Evolutionary conservation across 495 filamentous ascomycete genomes (phyloP).

Genomic region (Penicillium canariense): DNA sequence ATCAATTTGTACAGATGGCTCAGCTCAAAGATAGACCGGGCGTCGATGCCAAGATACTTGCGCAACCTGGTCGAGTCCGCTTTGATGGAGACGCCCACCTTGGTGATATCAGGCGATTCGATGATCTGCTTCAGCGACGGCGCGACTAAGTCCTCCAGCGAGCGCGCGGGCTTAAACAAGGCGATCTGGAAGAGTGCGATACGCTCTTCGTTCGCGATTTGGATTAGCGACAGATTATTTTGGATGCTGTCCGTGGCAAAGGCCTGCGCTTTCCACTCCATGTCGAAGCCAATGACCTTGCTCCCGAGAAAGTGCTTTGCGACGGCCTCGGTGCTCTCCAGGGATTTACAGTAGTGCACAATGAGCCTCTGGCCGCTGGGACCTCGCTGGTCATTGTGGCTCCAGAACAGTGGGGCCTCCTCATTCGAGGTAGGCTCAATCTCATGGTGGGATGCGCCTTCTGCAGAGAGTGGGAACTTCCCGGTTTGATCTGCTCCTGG

Average conservation of each 20-base stretch:
- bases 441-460: neutral
- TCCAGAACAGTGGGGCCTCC: slow-evolving; percentile 55
- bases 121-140: slow-evolving; percentile 68
- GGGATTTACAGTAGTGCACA: slow-evolving; percentile 74
- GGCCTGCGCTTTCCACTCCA: slow-evolving; percentile 73
- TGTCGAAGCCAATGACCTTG: slow-evolving; percentile 74
- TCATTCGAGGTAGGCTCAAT: neutral
- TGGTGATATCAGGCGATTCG: slow-evolving; percentile 66
- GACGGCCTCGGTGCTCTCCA: slow-evolving; percentile 62
- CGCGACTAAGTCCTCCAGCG: slow-evolving; percentile 55
- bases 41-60: slow-evolving; percentile 61
- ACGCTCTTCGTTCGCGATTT: slow-evolving; percentile 75
- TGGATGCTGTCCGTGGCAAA: slow-evolving; percentile 45
- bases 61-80: slow-evolving; percentile 69
- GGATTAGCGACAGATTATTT: slow-evolving; percentile 71
- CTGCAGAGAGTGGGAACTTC: neutral
- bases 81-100: slow-evolving; percentile 74
- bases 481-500: neutral
- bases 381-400: slow-evolving; percentile 59
- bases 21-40: slow-evolving; percentile 70
- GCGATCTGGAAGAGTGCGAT: slow-evolving; percentile 81
- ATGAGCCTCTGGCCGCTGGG: slow-evolving; percentile 47
- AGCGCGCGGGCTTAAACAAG: slow-evolving; percentile 48
- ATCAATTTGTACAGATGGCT: slow-evolving; percentile 77
- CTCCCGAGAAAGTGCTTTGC: slow-evolving; percentile 66